Evolutionary conservation across 768 basidiomycete species (phyloP), one percentile per base, ranked within the genome.

Genomic region (Leccinum obscurum): DNA sequence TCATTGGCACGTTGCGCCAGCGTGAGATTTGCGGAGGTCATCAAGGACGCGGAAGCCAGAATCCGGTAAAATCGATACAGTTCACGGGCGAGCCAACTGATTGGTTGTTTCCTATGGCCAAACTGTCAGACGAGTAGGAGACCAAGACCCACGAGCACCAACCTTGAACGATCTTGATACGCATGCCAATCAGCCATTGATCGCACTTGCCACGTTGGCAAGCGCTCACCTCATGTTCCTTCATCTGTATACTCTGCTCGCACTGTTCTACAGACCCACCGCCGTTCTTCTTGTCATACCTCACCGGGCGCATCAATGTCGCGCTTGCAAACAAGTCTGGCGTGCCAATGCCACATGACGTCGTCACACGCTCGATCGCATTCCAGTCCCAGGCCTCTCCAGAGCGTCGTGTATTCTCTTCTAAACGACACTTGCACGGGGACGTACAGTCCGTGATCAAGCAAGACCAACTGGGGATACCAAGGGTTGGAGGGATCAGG

Each of bases 31-130:
- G 77, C 65, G 26, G 78, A 74, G n/a, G 76, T 75, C 10, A 80
- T 75, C 6, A 90, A 79, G 4, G 89, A 88, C 24, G 81, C 79
- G 6, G 91, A 87, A 28, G 92, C 84, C 86, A 92, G 70, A 83
- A 84, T 0, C 90, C 93, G 0, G 90, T 92, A 56, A 95, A 90
- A 72, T 93, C 94, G 76, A 97, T 88, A 20, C 93, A 85, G 69
- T 95, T 95, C 1, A 93, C 90, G 0, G 93, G 93, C 3, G 90
- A 90, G 14, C 91, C 90, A 37, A 95, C 84, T 2, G 82, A 77
- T 72, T 94, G 90, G 66, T 93, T 93, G 72, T 93, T 92, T 17
- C 88, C 81, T 87, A 13, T 0, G 1, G 35, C 6, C 14, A 10
- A 34, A 28, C 13, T 6, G 20, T 58, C 34, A 28, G 26, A 28